Conservation (phyloP, 495 filamentous ascomycete genomes). For the Neurospora sp. region DNA sequence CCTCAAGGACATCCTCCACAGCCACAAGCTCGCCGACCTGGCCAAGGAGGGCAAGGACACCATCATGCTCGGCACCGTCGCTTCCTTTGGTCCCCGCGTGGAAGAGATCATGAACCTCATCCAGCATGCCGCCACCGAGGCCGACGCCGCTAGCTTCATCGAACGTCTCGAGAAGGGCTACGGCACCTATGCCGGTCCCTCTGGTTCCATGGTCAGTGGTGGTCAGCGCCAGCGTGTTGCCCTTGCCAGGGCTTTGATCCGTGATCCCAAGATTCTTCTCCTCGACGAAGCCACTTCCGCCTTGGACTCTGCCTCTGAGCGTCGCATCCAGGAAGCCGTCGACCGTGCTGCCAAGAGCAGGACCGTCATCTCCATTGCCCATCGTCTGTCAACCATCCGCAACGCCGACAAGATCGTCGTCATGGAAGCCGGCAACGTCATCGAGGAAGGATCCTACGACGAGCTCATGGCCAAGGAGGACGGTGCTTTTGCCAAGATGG, state of each 20-base stretch:
- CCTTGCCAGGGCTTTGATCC: conserved; percentile 73
- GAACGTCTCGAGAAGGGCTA: conserved; percentile 70
- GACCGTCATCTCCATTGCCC: conserved; percentile 89
- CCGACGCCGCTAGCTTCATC: conserved; percentile 86
- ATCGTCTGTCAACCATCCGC: conserved; percentile 91
- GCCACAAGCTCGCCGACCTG: conserved; percentile 7
- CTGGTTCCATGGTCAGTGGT: conserved; percentile 78
- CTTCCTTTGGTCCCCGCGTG: background rate
- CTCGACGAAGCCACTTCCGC: conserved; percentile 89
- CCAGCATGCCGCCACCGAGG: conserved; percentile 67
- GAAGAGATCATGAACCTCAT: conserved; percentile 58
- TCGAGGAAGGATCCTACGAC: conserved; percentile 68
- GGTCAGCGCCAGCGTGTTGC: conserved; percentile 88
- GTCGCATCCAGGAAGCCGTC: conserved; percentile 80
- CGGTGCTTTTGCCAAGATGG: conserved; percentile 42
- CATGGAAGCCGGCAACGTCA: conserved; percentile 65
- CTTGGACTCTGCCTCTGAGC: conserved; percentile 86
- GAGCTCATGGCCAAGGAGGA: conserved; percentile 44
- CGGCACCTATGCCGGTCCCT: conserved; percentile 82
- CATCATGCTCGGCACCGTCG: background rate
- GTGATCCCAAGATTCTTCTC: conserved; percentile 76
- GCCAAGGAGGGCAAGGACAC: conserved; percentile 8
- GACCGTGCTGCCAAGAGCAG: conserved; percentile 71
- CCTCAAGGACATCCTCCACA: conserved; percentile 8
- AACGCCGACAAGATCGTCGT: conserved; percentile 91